Percentiles rank a stretch among this genome's conserved stretches.
Conservation (phyloP, 257 asterid genomes). For the Petunia axillaris region DNA sequence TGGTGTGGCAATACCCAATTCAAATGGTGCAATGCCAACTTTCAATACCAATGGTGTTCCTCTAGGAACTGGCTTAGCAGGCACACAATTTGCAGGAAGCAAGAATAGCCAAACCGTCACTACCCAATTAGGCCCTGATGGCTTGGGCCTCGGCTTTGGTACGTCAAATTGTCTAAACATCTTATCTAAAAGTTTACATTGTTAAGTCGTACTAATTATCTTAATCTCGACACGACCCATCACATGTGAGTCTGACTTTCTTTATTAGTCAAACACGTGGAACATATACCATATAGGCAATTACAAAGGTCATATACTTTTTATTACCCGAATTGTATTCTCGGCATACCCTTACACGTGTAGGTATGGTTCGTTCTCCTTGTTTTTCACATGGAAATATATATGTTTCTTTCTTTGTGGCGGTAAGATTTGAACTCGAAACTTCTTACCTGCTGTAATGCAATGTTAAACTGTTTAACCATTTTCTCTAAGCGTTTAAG, state of each 20-base stretch:
- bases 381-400: neutral
- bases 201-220: neutral
- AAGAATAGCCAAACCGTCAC: conserved; percentile 28
- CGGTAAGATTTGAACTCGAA: neutral
- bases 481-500: neutral
- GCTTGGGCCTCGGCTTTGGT: conserved; percentile 58
- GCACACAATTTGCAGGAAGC: conserved; percentile 55
- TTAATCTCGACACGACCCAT: neutral
- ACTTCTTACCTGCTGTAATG: neutral
- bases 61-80: conserved; percentile 76
- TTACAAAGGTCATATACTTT: neutral
- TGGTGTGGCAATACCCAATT: conserved; percentile 77
- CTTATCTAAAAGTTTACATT: neutral
- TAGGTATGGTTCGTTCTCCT: neutral
- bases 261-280: neutral
- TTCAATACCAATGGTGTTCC: conserved; percentile 66
- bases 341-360: neutral
- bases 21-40: conserved; percentile 79
- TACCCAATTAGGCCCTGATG: conserved; percentile 49
- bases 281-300: neutral
- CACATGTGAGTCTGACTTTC: neutral
- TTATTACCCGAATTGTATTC: neutral
- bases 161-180: neutral
- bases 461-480: neutral
- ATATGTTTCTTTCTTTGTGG: neutral